phyloP scores from a whole-genome alignment of 1,284 basidiomycete genomes.

The Boletus semigastroideus region DNA sequence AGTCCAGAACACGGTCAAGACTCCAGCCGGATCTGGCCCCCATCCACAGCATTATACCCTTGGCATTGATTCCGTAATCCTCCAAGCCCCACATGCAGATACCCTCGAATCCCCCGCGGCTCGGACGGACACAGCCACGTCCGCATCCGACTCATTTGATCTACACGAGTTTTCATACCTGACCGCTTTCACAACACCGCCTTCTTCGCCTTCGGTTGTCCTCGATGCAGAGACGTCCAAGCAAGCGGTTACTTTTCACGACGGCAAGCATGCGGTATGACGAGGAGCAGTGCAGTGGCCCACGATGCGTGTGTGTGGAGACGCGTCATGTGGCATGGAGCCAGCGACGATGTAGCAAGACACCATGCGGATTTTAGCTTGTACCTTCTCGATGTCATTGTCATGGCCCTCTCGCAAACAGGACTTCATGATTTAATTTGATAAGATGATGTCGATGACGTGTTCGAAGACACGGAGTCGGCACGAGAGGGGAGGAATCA shows the following conservation, averaged over 20 bases:
- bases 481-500: slow-evolving; percentile 1
- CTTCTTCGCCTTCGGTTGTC: slow-evolving; percentile 27
- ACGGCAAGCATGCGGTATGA: slow-evolving; percentile 17
- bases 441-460: slow-evolving; percentile 21
- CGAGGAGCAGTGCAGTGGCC: slow-evolving; percentile 1
- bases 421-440: slow-evolving; percentile 25
- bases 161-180: slow-evolving; percentile 35
- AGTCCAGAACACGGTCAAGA: slow-evolving; percentile 1
- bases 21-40: not conserved
- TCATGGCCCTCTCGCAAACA: slow-evolving; percentile 7
- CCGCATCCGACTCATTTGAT: slow-evolving; percentile 24
- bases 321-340: slow-evolving; percentile 3
- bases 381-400: slow-evolving; percentile 18
- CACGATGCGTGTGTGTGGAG: slow-evolving; percentile 4
- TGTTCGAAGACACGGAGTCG: not conserved
- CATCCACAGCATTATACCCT: slow-evolving; percentile 3
- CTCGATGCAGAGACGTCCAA: slow-evolving; percentile 8
- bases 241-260: slow-evolving; percentile 9
- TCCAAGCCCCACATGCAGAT: slow-evolving; percentile 3
- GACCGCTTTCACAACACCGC: slow-evolving; percentile 33
- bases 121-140: slow-evolving; percentile 10
- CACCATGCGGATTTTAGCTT: slow-evolving; percentile 5
- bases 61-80: slow-evolving; percentile 11
- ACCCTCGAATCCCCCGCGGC: slow-evolving; percentile 16
- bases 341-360: not conserved